Evolutionary conservation across 73 alveolate species (phyloP).

Genomic region (Stentor roeselii): DNA sequence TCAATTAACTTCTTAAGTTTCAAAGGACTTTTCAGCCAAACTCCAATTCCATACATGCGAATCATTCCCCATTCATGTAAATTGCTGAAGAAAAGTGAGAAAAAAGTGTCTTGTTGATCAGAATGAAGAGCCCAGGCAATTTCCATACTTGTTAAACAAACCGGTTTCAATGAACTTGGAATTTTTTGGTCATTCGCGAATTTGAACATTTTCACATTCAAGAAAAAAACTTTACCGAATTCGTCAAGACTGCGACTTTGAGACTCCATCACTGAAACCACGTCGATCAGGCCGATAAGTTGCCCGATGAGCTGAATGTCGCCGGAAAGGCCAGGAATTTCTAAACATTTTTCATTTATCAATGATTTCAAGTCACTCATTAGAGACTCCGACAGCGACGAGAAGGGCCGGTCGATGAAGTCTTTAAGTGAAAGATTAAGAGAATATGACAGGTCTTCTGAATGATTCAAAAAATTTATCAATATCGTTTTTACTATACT

Average conservation of each 20-base stretch:
- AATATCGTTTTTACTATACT: background rate
- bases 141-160: constrained; percentile 9
- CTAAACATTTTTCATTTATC: background rate
- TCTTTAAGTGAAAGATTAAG: constrained; percentile 1
- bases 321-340: constrained; percentile 15
- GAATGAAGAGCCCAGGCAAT: constrained; percentile 16
- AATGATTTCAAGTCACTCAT: background rate
- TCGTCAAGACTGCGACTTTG: constrained; percentile 14
- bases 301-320: constrained; percentile 1
- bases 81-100: background rate
- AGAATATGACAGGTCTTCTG: background rate
- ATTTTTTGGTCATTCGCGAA: constrained; percentile 12
- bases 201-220: background rate
- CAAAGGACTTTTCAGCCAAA: background rate
- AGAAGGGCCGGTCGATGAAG: background rate
- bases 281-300: background rate
- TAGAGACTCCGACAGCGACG: background rate
- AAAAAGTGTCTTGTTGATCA: constrained; percentile 15
- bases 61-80: constrained; percentile 1
- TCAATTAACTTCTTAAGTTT: background rate
- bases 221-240: background rate
- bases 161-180: constrained; percentile 2
- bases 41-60: constrained; percentile 1
- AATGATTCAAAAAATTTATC: background rate
- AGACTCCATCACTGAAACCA: background rate